These are phyloP conservation scores for Ormosia semicastrata DNA, from an alignment of 306 rosid species.

Conservation along the genomic window DNA sequence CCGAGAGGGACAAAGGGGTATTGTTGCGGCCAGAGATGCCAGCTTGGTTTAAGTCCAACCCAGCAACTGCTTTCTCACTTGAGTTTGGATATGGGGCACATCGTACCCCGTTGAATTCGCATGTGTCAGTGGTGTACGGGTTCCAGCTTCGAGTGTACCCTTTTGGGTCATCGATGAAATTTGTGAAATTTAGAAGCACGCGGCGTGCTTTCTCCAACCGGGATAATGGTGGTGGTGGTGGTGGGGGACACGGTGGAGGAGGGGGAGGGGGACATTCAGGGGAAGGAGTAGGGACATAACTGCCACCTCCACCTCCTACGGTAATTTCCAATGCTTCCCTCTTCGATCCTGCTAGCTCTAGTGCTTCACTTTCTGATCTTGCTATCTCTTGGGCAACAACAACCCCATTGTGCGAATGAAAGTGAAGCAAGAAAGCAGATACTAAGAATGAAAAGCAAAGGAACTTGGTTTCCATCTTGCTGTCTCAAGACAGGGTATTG, in stretches of 20 bases:
- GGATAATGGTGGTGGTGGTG: background rate
- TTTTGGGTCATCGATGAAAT: background rate
- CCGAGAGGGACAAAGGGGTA: background rate
- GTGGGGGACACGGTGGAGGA: background rate
- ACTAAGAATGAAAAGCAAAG: slow-evolving; percentile 18
- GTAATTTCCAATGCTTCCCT: slow-evolving; percentile 44
- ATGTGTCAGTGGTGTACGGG: fast-evolving
- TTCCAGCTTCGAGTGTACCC: slow-evolving; percentile 28
- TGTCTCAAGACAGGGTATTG: background rate
- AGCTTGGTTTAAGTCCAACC: slow-evolving; percentile 52
- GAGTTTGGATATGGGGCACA: slow-evolving; percentile 20
- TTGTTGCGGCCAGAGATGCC: background rate
- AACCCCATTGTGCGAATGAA: background rate
- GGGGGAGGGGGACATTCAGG: background rate
- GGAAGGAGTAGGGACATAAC: slow-evolving; percentile 34
- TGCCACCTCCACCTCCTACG: slow-evolving; percentile 38
- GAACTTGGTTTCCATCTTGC: slow-evolving; percentile 30
- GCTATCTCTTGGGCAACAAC: background rate
- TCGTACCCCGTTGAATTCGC: slow-evolving; percentile 24
- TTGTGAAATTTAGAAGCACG: slow-evolving; percentile 23
- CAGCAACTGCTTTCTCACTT: slow-evolving; percentile 15
- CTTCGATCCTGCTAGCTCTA: background rate
- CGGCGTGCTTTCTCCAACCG: slow-evolving; percentile 23
- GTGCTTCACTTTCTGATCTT: slow-evolving; percentile 32
- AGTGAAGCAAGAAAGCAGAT: slow-evolving; percentile 7